Base-by-base conservation (phyloP, 495 filamentous ascomycete genomes). In the Bombardia bombarda region DNA sequence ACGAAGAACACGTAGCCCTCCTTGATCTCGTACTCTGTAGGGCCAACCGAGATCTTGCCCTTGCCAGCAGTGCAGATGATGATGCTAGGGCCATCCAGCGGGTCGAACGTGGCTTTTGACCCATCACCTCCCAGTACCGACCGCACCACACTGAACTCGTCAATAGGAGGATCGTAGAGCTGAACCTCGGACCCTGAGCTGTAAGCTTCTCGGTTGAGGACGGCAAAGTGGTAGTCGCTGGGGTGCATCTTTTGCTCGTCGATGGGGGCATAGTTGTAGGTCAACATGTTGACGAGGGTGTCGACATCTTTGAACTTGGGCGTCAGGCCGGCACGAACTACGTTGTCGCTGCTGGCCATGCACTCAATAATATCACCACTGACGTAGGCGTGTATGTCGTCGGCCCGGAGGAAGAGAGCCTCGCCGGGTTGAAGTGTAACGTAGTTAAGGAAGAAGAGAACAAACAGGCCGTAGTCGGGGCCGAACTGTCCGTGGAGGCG, bases 301-400 rank as follows among this genome's bases (percentile, higher is more conserved):
- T 80, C 72, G 34, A 95, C 87, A 52, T 98, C 92, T 69, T 96
- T 95, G 75, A 90, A 97, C 63, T 98, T 98, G 8, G 92, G 92
- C 0, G 92, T 98, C 60, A 98, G 90, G 16, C 92, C 92, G 2
- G 92, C 92, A 24, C 92, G 90, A 17, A 98, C 90, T 6, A 98
- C 92, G 49, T 98, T 98, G 68, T 98, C 92, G 25, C 86, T 93
- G 17, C 87, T 84, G 1, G 92, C 92, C 92, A 98, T 98, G 72
- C 92, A 97, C 66, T 98, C 92, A 52, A 98, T 88, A 53, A 98
- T 95, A 46, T 98, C 92, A 33, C 92, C 92, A 19, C 83, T 88
- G 24, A 98, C 73, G 61, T 98, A 98, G 16, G 92, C 92, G 58
- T 98, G 92, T 47, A 96, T 95, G 52, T 96, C 92, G 54, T 98